Conservation (phyloP, 805 yeast genomes). For the Candida takata region DNA sequence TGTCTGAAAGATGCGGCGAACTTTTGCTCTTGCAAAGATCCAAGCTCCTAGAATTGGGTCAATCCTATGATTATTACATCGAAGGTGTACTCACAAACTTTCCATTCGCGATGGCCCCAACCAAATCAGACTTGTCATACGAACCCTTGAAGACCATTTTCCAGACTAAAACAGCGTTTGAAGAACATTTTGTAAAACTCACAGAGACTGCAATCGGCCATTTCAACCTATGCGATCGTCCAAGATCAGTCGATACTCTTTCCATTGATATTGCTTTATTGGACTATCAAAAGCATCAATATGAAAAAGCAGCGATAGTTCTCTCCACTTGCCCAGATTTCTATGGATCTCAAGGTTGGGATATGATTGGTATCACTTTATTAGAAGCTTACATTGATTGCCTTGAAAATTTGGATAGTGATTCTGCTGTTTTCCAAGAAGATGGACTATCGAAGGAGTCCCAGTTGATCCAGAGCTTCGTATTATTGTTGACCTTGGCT, state of each 20-base stretch:
- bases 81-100: constrained; percentile 25
- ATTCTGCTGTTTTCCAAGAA: constrained; percentile 17
- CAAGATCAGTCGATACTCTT: constrained; percentile 63
- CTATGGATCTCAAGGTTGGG: constrained; percentile 71
- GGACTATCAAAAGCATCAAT: constrained; percentile 50
- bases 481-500: constrained; percentile 4
- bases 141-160: constrained; percentile 21
- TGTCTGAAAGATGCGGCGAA: constrained; percentile 40
- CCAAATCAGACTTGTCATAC: constrained; percentile 6
- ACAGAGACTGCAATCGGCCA: constrained; percentile 52
- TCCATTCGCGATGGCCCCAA: not conserved
- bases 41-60: constrained; percentile 31
- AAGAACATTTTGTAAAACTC: constrained; percentile 37
- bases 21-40: constrained; percentile 42
- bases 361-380: constrained; percentile 55
- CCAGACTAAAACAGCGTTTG: constrained; percentile 28
- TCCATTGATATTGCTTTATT: constrained; percentile 75
- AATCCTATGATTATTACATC: constrained; percentile 23
- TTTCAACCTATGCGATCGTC: constrained; percentile 44
- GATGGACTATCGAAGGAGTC: constrained; percentile 6
- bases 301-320: constrained; percentile 52
- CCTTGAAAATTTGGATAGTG: constrained; percentile 36
- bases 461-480: constrained; percentile 6
- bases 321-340: constrained; percentile 63
- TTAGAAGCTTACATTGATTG: constrained; percentile 65